Base-by-base conservation (phyloP, 441 rosid species). In the Bruguiera hainesii region DNA sequence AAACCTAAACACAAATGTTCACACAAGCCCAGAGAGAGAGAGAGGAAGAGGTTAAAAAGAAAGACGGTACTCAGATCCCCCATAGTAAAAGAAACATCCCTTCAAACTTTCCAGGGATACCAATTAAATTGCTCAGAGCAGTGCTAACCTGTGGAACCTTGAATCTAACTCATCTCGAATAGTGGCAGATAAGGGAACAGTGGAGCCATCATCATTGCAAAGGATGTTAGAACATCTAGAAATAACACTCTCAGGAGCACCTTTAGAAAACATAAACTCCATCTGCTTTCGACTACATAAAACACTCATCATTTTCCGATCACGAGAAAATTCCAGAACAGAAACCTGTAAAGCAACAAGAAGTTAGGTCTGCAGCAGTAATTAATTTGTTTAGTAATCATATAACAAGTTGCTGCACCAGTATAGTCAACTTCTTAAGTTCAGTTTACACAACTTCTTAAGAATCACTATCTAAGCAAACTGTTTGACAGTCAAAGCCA, bases 241-340 rank as follows among this genome's bases (percentile, higher is more conserved):
- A 71, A 92, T 71, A 70, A 95, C 83, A 78, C 92, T 89, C 77
- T 95, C 99, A 58, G 99, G 98, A 81, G 99, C 97, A 81, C 99
- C 99, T 83, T 95, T 95, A 5, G 96, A 87, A 73, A 92, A 92
- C 90, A 95, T 87, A 60, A 87, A 77, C 68, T 80, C 81, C 73
- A 73, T 78, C 81, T 89, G 88, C 78, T 87, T 89, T 80, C 79
- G 89, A 81, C 87, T 85, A 73, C 93, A 87, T 70, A 95, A 91
- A 78, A 85, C 91, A 76, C 97, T 92, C 99, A 95, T 95, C 97
- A 92, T 87, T 76, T 95, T 95, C 73, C 99, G 97, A 73, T 92
- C 96, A 68, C 99, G 98, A 61, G 99, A 90, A 81, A 95, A 95
- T 63, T 93, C 99, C 82, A 95, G 78, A 71, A 80, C 79, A 70